These are phyloP conservation scores for Monilinia aucupariae DNA, from an alignment of 2,329 filamentous ascomycete genomes.

Conservation along the genomic window DNA sequence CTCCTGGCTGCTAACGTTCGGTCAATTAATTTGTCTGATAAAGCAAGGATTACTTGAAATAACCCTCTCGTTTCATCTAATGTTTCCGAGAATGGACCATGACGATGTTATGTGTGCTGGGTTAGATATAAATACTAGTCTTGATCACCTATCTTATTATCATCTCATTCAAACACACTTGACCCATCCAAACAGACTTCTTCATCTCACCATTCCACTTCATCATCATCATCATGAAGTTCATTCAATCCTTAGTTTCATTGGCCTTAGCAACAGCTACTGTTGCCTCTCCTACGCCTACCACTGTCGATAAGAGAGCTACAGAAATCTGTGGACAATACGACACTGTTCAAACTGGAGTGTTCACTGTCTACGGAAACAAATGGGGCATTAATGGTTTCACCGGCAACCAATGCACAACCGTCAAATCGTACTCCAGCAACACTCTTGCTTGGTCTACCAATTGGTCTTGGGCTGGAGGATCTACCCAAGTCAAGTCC, in stretches of 20 bases:
- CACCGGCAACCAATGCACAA: conserved; percentile 37
- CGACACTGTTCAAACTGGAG: conserved; percentile 28
- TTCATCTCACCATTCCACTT: background rate
- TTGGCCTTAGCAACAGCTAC: conserved; percentile 13
- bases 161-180: background rate
- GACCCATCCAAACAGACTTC: too few relatives aligned
- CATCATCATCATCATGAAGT: conserved; percentile 20
- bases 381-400: conserved; percentile 14
- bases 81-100: conserved; percentile 3
- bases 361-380: conserved; percentile 40
- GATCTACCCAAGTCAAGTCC: conserved; percentile 38
- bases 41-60: background rate
- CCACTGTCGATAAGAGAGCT: conserved; percentile 35
- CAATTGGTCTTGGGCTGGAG: conserved; percentile 39
- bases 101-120: background rate
- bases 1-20: background rate
- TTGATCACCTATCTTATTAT: background rate
- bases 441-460: conserved; percentile 38
- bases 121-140: background rate
- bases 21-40: conserved; percentile 1
- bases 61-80: background rate
- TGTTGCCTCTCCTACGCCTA: conserved; percentile 19
- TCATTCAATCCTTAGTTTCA: conserved; percentile 17
- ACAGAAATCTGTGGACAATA: conserved; percentile 30
- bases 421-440: conserved; percentile 35